Conservation (phyloP, 2,329 filamentous ascomycete species). For the Trichoderma sp. region DNA sequence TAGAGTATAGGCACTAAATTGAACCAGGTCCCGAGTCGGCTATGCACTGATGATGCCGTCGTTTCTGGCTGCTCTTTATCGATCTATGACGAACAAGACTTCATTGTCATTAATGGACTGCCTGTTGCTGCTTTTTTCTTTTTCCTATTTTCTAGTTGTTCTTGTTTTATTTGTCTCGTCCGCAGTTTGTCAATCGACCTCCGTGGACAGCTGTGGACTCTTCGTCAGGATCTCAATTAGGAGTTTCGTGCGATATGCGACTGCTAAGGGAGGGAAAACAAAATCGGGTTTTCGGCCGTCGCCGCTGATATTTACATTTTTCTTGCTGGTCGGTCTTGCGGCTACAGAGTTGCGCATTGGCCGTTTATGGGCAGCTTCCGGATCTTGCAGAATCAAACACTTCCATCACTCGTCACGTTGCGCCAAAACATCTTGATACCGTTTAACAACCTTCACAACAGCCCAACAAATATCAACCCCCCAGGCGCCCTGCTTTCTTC, state of each 20-base stretch:
- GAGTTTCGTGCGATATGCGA: slow-evolving; percentile 42
- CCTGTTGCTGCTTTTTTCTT: slow-evolving; percentile 31
- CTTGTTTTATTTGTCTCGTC: slow-evolving; percentile 27
- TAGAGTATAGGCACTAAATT: slow-evolving; percentile 28
- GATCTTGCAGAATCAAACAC: slow-evolving; percentile 43
- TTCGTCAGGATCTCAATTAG: slow-evolving; percentile 37
- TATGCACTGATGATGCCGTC: slow-evolving; percentile 9
- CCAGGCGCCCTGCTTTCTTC: slow-evolving; percentile 28
- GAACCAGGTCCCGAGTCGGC: slow-evolving; percentile 12
- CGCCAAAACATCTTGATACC: slow-evolving; percentile 42
- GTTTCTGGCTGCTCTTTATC: slow-evolving; percentile 1
- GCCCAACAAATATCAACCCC: slow-evolving; percentile 38
- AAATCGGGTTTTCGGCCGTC: slow-evolving; percentile 39
- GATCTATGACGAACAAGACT: slow-evolving; percentile 17
- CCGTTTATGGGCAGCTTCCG: slow-evolving; percentile 42
- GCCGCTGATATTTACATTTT: slow-evolving; percentile 35
- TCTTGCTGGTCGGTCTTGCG: slow-evolving; percentile 41
- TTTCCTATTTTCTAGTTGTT: slow-evolving; percentile 26
- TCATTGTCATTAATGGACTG: slow-evolving; percentile 29
- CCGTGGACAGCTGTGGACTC: slow-evolving; percentile 34
- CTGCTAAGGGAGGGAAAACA: slow-evolving; percentile 40
- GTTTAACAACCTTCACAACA: slow-evolving; percentile 37
- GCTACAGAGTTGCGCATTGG: slow-evolving; percentile 41
- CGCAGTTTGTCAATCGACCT: slow-evolving; percentile 33
- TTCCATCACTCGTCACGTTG: slow-evolving; percentile 42